These are phyloP conservation scores for Flaveria trinervia DNA, from an alignment of 129 eudicot genomes.

Conservation along the genomic window DNA sequence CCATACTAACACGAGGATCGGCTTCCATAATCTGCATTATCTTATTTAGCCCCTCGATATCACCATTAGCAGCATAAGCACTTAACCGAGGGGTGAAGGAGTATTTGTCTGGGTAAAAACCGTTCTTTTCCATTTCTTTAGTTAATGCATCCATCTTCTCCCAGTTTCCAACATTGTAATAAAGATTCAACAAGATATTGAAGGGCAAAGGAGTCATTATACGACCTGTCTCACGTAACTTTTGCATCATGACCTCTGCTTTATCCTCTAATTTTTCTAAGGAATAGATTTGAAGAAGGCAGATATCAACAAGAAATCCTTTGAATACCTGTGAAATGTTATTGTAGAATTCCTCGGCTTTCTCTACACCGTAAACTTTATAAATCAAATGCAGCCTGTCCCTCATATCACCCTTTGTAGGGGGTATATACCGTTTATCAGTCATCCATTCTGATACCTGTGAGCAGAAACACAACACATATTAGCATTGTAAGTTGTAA, in stretches of 20 bases:
- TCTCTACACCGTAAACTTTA: constrained; percentile 49
- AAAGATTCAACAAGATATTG: constrained; percentile 49
- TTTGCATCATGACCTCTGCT: constrained; percentile 56
- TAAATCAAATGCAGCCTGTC: constrained; percentile 40
- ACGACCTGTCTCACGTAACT: constrained; percentile 34
- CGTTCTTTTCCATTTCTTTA: constrained; percentile 52
- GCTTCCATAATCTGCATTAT: constrained; percentile 43
- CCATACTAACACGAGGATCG: constrained; percentile 34
- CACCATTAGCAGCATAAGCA: constrained; percentile 46
- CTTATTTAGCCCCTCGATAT: constrained; percentile 47
- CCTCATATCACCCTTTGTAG: constrained; percentile 33
- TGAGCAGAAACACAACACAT: background rate
- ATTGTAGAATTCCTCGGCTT: constrained; percentile 52
- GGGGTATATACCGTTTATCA: constrained; percentile 43
- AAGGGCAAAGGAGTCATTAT: constrained; percentile 28
- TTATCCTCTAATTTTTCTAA: constrained; percentile 41
- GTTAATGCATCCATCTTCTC: constrained; percentile 43
- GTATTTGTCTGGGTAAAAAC: constrained; percentile 32
- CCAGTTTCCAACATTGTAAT: constrained; percentile 33
- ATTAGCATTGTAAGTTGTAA: background rate
- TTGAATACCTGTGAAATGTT: constrained; percentile 41
- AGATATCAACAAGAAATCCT: constrained; percentile 32
- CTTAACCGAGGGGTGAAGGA: constrained; percentile 34
- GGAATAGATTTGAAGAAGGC: constrained; percentile 57
- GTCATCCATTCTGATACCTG: constrained; percentile 79